phyloP scores from a whole-genome alignment of 2,329 filamentous ascomycete genomes.

The Dactylellina leptospora region DNA sequence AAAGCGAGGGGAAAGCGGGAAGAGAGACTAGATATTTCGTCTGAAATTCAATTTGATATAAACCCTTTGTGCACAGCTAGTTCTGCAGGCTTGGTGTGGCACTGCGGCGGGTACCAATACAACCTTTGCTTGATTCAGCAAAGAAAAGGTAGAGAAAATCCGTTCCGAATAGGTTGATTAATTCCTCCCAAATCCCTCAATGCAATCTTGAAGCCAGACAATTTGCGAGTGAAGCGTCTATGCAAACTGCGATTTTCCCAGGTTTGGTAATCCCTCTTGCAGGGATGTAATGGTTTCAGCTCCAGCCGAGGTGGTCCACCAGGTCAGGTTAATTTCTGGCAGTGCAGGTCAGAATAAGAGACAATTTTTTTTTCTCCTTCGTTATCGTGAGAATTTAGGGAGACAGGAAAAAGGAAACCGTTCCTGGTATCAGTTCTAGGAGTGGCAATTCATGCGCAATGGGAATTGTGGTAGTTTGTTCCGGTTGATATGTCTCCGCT shows the following conservation, averaged over 20 bases:
- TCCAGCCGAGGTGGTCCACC: constrained; percentile 45
- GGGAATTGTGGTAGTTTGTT: constrained; percentile 30
- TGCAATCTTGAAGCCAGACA: constrained; percentile 51
- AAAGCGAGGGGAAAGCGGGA: constrained; percentile 1
- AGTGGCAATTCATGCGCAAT: constrained; percentile 37
- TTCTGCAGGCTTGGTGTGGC: constrained; percentile 19
- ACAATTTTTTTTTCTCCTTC: constrained; percentile 25
- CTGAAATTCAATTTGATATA: constrained; percentile 37
- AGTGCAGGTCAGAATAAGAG: constrained; percentile 32
- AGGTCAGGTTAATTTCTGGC: constrained; percentile 38
- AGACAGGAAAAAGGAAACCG: constrained; percentile 27
- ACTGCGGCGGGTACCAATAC: constrained; percentile 9
- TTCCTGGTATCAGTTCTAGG: constrained; percentile 32
- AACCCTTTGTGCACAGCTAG: background rate
- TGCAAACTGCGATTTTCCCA: constrained; percentile 51
- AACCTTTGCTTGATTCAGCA: constrained; percentile 37
- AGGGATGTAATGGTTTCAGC: constrained; percentile 51
- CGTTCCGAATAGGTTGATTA: constrained; percentile 49
- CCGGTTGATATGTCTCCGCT: constrained; percentile 48
- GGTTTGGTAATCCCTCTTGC: constrained; percentile 51
- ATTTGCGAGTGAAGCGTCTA: constrained; percentile 48
- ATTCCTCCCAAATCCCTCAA: constrained; percentile 52
- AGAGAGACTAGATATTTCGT: constrained; percentile 27
- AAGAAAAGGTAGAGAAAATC: constrained; percentile 45
- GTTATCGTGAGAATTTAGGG: constrained; percentile 42